A percentile compares a stretch with the other conserved stretches of the same genome.
phyloP scores from a whole-genome alignment of 2,329 filamentous ascomycete genomes.

The Alternaria triticina region DNA sequence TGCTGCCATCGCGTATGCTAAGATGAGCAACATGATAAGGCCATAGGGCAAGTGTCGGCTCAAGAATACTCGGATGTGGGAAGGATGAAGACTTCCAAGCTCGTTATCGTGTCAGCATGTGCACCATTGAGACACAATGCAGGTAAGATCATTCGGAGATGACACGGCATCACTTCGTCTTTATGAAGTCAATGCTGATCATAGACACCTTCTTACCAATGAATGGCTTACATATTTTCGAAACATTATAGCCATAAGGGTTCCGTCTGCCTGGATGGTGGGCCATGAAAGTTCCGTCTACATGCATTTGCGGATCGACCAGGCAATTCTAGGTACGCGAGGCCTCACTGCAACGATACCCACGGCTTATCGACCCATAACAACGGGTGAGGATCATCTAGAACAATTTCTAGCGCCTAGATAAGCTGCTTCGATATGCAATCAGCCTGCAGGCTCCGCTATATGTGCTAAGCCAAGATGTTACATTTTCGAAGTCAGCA shows the following conservation, averaged over 20 bases:
- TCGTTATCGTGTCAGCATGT: neutral
- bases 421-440: neutral
- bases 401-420: neutral
- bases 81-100: neutral
- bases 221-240: neutral
- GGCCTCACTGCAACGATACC: neutral
- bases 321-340: neutral
- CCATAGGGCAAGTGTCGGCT: conserved; percentile 5
- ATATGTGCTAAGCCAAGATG: neutral
- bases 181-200: neutral
- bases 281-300: neutral
- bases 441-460: neutral
- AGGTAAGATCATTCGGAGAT: neutral
- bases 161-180: neutral
- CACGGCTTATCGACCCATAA: neutral
- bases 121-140: neutral
- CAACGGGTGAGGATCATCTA: neutral
- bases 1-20: conserved; percentile 8
- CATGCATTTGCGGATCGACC: conserved; percentile 2
- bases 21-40: neutral
- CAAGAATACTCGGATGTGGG: neutral
- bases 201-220: neutral
- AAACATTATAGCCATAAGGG: neutral
- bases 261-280: neutral
- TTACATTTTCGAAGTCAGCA: neutral